phyloP scores from a whole-genome alignment of 1,284 basidiomycete genomes.

The Phellopilus nigrolimitatus region DNA sequence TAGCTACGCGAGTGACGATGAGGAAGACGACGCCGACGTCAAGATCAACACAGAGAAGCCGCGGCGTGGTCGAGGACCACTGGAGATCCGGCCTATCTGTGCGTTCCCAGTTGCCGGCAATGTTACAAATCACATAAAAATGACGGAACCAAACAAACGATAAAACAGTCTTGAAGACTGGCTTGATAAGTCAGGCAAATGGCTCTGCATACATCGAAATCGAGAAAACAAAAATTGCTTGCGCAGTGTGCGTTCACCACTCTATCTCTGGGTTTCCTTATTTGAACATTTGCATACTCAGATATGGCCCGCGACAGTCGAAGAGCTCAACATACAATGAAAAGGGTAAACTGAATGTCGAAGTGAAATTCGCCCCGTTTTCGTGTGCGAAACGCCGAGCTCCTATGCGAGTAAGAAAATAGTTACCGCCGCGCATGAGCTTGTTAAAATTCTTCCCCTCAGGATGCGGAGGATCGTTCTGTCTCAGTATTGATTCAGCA shows the following conservation, averaged over 20 bases:
- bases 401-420: conserved; percentile 83
- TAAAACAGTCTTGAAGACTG: conserved; percentile 76
- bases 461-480: conserved; percentile 93
- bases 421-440: no score
- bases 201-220: conserved; percentile 95
- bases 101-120: conserved; percentile 30
- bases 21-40: conserved; percentile 28
- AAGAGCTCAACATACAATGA: conserved; percentile 78
- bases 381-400: conserved; percentile 72
- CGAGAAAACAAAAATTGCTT: conserved; percentile 86
- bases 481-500: conserved; percentile 83
- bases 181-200: conserved; percentile 88
- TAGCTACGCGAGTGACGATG: conserved; percentile 45
- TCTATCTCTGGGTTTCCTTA: neutral
- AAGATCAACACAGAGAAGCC: conserved; percentile 31
- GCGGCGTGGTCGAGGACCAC: conserved; percentile 47
- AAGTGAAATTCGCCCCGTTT: conserved; percentile 96
- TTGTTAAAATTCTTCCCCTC: conserved; percentile 5
- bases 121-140: neutral
- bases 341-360: conserved; percentile 86
- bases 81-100: conserved; percentile 84
- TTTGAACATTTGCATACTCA: conserved; percentile 31
- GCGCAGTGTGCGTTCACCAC: conserved; percentile 70
- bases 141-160: neutral
- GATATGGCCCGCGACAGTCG: conserved; percentile 91